Evolutionary conservation across 192 early-diverging fungal genomes (phyloP), one percentile per base, ranked within the genome.

Genomic region (Coemansia sp.): DNA sequence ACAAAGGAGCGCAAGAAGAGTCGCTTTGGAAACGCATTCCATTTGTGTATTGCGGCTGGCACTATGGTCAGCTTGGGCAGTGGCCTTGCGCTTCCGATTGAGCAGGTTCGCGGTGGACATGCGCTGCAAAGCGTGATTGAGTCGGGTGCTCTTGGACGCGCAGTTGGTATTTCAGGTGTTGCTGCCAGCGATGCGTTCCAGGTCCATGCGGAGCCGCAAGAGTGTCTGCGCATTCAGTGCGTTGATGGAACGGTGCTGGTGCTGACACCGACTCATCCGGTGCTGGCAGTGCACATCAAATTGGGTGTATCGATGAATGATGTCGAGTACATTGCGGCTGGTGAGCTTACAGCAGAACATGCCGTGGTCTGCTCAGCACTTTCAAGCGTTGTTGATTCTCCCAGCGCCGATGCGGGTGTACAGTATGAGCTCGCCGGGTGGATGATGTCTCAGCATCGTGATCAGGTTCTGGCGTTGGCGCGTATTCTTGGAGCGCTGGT

Each of bases 1-100:
- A 99, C 97, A 13, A 99, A 99, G 82, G 97, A 99, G 75, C 87
- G 97, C 61, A 99, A 99, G 71, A 99, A 97, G 83, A 95, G 93
- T 13, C 89, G 97, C 8, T 98, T 99, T 73, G 97, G 97, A 61
- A 97, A 98, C 63, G 93, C 97, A 2, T 97, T 97, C 85, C 96
- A 98, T 66, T 79, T 95, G 77, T 88, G 86, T 48, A 62, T 83
- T 23, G 82, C 82, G 7, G 67, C 65, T 23, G 82, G 82, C 13
- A 83, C 82, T 13, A 71, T 71, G 4, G 76, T 83, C 39, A 68
- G 67, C 18, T 62, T 80, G 37, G 74, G 66, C 12, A 66, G 26
- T 14, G 82, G 82, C 2, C 71, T 79, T 12, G 62, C 81, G 1
- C 52, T 78, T 26, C 72, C 75, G 9, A 76, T 82, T 48, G 81